Percentiles rank a stretch among this genome's conserved stretches.
These are phyloP conservation scores for Penicillium frequentans DNA, from an alignment of 2,329 filamentous ascomycete species.

Conservation along the genomic window DNA sequence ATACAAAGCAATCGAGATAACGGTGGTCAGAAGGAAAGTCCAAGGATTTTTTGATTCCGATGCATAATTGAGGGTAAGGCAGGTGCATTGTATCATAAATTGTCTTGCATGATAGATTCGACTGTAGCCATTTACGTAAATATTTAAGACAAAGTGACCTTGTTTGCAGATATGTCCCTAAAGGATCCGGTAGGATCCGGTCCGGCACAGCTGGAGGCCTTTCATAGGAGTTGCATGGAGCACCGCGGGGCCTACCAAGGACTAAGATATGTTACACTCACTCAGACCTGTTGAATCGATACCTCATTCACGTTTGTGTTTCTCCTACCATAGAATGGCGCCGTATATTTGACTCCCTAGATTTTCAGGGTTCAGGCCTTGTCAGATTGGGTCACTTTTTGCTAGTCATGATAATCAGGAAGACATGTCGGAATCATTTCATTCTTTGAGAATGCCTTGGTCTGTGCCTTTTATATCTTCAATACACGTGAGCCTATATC, in stretches of 20 bases:
- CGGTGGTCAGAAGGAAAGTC: too few relatives aligned
- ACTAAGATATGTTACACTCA: not conserved
- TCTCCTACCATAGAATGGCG: not conserved
- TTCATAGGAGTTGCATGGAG: not conserved
- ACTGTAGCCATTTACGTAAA: not conserved
- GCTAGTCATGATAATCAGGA: too few relatives aligned
- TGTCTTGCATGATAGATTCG: not conserved
- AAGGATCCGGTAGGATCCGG: not conserved
- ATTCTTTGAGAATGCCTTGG: too few relatives aligned
- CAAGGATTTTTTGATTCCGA: too few relatives aligned
- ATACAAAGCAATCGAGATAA: not conserved
- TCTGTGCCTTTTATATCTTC: too few relatives aligned
- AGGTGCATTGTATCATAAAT: not conserved
- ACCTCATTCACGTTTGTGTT: not conserved
- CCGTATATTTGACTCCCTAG: too few relatives aligned
- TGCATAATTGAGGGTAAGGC: too few relatives aligned
- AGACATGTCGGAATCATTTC: too few relatives aligned
- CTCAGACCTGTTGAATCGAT: not conserved
- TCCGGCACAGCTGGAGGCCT: not conserved
- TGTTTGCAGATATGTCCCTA: not conserved
- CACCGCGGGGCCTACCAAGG: not conserved
- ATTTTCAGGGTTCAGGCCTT: not conserved
- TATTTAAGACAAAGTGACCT: not conserved
- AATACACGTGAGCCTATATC: too few relatives aligned
- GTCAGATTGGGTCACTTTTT: too few relatives aligned